phyloP scores from a whole-genome alignment of 768 basidiomycete species.

The Flagelloscypha sp. region DNA sequence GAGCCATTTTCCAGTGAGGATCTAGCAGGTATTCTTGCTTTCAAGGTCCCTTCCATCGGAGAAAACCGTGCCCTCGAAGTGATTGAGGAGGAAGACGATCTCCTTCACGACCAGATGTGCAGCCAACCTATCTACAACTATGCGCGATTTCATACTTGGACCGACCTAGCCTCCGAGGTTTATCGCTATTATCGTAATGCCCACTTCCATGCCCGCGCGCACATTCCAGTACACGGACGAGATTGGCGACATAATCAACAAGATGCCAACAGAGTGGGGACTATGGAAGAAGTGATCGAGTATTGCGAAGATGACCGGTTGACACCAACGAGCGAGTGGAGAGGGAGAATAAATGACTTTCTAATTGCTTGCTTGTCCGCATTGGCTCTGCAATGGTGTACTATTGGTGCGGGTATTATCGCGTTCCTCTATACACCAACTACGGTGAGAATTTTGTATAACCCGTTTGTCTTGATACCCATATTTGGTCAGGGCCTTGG shows the following conservation, averaged over 20 bases:
- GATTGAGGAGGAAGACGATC: no score
- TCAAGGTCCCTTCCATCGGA: no score
- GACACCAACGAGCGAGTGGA: conserved; percentile 1
- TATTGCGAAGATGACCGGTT: conserved; percentile 16
- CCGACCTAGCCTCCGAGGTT: no score
- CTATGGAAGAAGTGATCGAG: conserved; percentile 9
- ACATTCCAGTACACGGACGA: conserved; percentile 9
- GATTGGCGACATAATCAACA: conserved; percentile 5
- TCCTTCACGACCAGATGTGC: conserved; percentile 15
- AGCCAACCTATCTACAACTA: conserved; percentile 17
- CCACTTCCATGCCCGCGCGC: no score
- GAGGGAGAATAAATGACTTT: conserved; percentile 19
- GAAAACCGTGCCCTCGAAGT: no score
- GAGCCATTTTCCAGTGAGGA: no score
- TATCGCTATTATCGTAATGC: conserved; percentile 6
- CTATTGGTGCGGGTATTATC: conserved; percentile 20
- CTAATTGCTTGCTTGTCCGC: conserved; percentile 22
- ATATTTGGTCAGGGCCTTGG: conserved; percentile 23
- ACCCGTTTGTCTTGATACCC: neutral
- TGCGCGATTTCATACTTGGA: conserved; percentile 13
- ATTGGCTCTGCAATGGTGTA: conserved; percentile 24
- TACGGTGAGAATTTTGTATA: conserved; percentile 4
- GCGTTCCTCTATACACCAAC: conserved; percentile 24
- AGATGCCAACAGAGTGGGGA: conserved; percentile 16
- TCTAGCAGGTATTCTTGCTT: no score